phyloP scores from a whole-genome alignment of 192 early-diverging fungal species.

The Rhizophagus prolifer region DNA sequence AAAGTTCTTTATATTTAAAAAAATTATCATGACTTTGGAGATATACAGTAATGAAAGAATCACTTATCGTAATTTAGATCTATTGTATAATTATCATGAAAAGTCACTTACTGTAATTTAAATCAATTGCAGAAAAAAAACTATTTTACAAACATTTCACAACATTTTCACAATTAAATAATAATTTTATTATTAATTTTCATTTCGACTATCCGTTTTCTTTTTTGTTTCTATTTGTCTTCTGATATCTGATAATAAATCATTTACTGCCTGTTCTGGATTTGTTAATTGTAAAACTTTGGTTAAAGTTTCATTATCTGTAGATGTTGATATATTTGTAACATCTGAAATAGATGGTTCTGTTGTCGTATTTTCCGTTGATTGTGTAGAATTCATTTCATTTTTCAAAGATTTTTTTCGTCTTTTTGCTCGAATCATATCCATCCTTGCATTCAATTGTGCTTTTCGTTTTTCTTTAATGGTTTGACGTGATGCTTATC shows the following conservation, averaged over 20 bases:
- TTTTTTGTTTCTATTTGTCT: slow-evolving; percentile 10
- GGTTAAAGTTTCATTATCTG: not conserved
- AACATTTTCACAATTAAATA: not conserved
- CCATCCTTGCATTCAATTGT: slow-evolving; percentile 42
- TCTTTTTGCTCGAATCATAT: slow-evolving; percentile 28
- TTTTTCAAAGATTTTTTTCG: not conserved
- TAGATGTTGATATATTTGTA: not conserved
- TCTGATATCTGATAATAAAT: slow-evolving; percentile 19
- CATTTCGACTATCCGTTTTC: not conserved
- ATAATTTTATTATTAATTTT: not conserved
- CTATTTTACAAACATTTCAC: too few relatives aligned
- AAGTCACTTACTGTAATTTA: too few relatives aligned
- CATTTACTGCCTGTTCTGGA: slow-evolving; percentile 6
- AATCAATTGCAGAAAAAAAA: too few relatives aligned
- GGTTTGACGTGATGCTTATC: slow-evolving; percentile 20
- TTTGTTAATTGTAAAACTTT: not conserved
- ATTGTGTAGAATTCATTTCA: not conserved
- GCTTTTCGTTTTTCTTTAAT: slow-evolving; percentile 40
- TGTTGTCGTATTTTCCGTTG: too few relatives aligned
- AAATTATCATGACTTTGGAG: too few relatives aligned
- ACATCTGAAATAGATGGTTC: too few relatives aligned
- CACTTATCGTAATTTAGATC: too few relatives aligned
- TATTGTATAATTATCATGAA: too few relatives aligned
- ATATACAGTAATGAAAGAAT: too few relatives aligned
- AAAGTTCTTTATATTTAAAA: too few relatives aligned